Percentiles rank a stretch among this genome's conserved stretches.
Conservation (phyloP, 202 grass and related monocot genomes). For the Zoysia matrella region DNA sequence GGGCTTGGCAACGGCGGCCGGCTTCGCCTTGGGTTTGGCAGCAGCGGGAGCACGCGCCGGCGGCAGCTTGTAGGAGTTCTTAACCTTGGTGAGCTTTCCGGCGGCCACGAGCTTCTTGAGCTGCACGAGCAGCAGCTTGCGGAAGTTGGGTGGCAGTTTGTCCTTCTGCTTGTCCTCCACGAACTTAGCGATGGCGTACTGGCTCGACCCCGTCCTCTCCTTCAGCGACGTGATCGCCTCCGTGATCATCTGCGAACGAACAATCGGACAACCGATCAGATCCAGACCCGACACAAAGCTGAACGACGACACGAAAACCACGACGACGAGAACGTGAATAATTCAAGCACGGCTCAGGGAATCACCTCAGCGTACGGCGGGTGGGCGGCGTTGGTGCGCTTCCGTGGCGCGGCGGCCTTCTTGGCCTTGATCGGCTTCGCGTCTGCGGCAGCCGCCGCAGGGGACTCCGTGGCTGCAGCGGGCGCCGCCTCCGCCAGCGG, state of each 20-base stretch:
- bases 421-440: slow-evolving; percentile 75
- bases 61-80: slow-evolving; percentile 78
- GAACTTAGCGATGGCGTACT: slow-evolving; percentile 75
- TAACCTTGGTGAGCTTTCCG: slow-evolving; percentile 82
- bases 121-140: slow-evolving; percentile 63
- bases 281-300: not conserved
- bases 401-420: slow-evolving; percentile 57
- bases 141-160: slow-evolving; percentile 70
- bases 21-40: slow-evolving; percentile 29
- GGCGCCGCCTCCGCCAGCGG: slow-evolving; percentile 38
- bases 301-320: too few relatives aligned
- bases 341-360: too few relatives aligned
- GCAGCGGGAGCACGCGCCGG: slow-evolving; percentile 3
- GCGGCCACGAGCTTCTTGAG: slow-evolving; percentile 69
- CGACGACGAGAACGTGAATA: not conserved
- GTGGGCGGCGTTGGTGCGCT: slow-evolving; percentile 39
- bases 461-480: not conserved
- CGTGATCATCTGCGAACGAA: slow-evolving; percentile 67
- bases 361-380: slow-evolving; percentile 82
- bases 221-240: slow-evolving; percentile 83
- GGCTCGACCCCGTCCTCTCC: slow-evolving; percentile 82
- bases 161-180: slow-evolving; percentile 82
- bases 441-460: slow-evolving; percentile 13
- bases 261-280: not conserved
- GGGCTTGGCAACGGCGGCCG: slow-evolving; percentile 12